A percentile compares a stretch with the other conserved stretches of the same genome.
Conservation (phyloP, 805 yeast genomes). For the Candida vaughaniae region DNA sequence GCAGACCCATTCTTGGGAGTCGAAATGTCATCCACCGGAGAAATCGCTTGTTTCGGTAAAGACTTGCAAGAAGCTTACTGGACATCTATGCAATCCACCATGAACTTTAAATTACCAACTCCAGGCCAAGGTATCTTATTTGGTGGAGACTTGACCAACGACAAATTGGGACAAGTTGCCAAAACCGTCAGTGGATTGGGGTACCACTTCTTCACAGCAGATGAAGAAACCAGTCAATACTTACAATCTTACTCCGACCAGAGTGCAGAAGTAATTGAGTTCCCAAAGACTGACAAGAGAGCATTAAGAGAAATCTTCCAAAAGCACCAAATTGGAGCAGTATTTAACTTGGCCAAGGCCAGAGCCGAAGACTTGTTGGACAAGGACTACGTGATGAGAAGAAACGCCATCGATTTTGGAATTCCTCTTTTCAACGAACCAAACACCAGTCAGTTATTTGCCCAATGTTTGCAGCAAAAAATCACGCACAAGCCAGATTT, state of each 20-base stretch:
- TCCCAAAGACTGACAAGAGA: constrained; percentile 92
- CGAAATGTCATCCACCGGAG: constrained; percentile 99
- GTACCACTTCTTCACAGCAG: constrained; percentile 78
- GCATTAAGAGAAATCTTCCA: constrained; percentile 92
- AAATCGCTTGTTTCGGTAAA: constrained; percentile 76
- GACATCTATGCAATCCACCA: constrained; percentile 94
- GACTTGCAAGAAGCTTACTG: constrained; percentile 90
- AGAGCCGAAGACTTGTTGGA: constrained; percentile 85
- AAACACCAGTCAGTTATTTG: constrained; percentile 83
- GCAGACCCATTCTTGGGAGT: constrained; percentile 98
- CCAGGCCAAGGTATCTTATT: constrained; percentile 89
- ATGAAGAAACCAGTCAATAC: constrained; percentile 68
- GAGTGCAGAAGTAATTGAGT: constrained; percentile 66
- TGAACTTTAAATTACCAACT: constrained; percentile 92
- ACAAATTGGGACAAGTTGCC: constrained; percentile 73
- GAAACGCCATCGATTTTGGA: constrained; percentile 98
- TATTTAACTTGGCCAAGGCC: constrained; percentile 86
- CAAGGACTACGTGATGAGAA: constrained; percentile 95
- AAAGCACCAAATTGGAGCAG: constrained; percentile 78
- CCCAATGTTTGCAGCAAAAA: constrained; percentile 74
- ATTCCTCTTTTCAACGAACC: constrained; percentile 97
- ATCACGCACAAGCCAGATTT: constrained; percentile 55
- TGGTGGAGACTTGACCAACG: constrained; percentile 87
- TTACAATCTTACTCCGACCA: constrained; percentile 49
- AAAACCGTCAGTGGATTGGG: constrained; percentile 67